phyloP scores from a whole-genome alignment of 2,329 filamentous ascomycete species.

The Xylariomycetidae sp. region DNA sequence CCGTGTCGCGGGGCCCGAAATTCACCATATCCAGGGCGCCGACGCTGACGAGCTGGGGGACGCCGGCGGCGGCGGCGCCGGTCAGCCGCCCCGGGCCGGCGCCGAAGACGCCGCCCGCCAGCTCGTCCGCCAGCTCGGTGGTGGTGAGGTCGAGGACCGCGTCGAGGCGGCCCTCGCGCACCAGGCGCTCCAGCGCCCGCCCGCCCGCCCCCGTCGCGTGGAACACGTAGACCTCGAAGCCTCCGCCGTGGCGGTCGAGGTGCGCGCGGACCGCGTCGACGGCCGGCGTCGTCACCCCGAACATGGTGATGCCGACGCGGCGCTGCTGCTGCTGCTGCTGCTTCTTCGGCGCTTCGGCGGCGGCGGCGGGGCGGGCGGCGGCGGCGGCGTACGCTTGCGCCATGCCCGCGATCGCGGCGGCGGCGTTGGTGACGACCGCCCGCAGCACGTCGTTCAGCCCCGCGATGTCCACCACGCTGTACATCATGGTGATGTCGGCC shows the following conservation, averaged over 20 bases:
- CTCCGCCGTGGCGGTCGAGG: conserved; percentile 34
- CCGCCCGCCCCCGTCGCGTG: conserved; percentile 66
- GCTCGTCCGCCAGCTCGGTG: conserved; percentile 59
- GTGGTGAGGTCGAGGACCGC: conserved; percentile 67
- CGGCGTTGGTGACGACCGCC: conserved; percentile 56
- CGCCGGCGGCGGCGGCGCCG: conserved; percentile 48
- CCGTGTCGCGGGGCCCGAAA: conserved; percentile 19
- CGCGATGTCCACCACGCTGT: conserved; percentile 64
- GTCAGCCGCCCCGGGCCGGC: conserved; percentile 52
- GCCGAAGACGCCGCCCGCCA: conserved; percentile 57
- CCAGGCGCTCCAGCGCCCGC: conserved; percentile 60
- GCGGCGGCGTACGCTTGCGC: conserved; percentile 35
- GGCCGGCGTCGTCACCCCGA: conserved; percentile 65
- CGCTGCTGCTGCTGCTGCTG: conserved; percentile 23
- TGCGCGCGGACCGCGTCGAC: conserved; percentile 48
- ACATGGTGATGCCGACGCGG: conserved; percentile 64
- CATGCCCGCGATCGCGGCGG: conserved; percentile 54
- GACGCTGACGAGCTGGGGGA: conserved; percentile 47
- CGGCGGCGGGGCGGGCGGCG: conserved; percentile 1
- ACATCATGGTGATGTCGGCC: conserved; percentile 64
- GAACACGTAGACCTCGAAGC: conserved; percentile 58
- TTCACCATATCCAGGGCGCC: conserved; percentile 46
- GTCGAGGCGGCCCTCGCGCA: conserved; percentile 52
- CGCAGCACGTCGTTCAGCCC: conserved; percentile 56
- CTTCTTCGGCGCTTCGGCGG: conserved; percentile 12